Evolutionary conservation across 306 rosid genomes (phyloP).

Genomic region (Malus sylvestris): DNA sequence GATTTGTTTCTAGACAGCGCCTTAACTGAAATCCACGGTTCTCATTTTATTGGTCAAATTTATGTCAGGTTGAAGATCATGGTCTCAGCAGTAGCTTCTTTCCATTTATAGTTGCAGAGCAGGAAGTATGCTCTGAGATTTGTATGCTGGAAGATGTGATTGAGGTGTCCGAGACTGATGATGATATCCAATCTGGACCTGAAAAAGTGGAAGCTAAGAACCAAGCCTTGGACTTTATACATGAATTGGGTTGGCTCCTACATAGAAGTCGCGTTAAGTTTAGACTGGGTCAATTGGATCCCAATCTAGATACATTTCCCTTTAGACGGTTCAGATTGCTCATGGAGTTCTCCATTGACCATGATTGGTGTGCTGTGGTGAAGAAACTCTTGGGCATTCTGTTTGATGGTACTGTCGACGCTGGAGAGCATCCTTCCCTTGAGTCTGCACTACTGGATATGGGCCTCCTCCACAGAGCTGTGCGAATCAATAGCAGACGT

Average conservation of each 20-base stretch:
- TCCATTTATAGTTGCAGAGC: constrained; percentile 88
- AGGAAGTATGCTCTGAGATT: constrained; percentile 78
- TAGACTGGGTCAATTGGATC: constrained; percentile 58
- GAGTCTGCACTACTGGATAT: constrained; percentile 57
- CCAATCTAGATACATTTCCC: constrained; percentile 45
- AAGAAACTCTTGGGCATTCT: constrained; percentile 60
- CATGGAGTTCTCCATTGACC: constrained; percentile 80
- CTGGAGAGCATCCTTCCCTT: constrained; percentile 46
- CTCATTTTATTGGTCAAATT: constrained; percentile 1
- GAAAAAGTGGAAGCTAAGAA: constrained; percentile 49
- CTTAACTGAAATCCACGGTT: not conserved
- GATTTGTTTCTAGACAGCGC: not conserved
- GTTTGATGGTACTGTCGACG: constrained; percentile 57
- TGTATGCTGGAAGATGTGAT: constrained; percentile 56
- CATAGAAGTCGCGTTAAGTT: constrained; percentile 54
- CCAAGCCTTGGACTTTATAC: constrained; percentile 64
- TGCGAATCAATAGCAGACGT: constrained; percentile 54
- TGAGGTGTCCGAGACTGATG: constrained; percentile 41
- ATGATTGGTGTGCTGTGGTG: constrained; percentile 79
- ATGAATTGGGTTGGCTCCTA: constrained; percentile 94
- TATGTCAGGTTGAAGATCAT: constrained; percentile 73
- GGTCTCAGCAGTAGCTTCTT: constrained; percentile 75
- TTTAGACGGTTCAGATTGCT: constrained; percentile 67
- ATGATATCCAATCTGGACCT: constrained; percentile 26
- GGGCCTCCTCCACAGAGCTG: constrained; percentile 82